These are phyloP conservation scores for Trichosporon sp. DNA, from an alignment of 1,284 basidiomycete species.

Conservation along the genomic window DNA sequence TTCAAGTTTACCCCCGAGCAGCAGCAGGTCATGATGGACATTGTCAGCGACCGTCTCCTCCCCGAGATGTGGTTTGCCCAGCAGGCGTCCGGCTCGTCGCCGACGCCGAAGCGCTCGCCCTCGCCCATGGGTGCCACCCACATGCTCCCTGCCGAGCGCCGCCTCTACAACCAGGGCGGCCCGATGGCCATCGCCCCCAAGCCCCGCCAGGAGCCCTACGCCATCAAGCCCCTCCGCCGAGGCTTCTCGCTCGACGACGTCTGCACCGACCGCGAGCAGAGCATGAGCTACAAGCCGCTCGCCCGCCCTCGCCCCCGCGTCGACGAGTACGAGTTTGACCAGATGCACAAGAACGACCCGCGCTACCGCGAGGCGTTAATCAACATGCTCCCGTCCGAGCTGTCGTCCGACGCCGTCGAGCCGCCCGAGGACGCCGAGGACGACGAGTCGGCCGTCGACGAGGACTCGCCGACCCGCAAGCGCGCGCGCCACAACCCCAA, in stretches of 20 bases:
- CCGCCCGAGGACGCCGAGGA: conserved; percentile 20
- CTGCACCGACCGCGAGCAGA: conserved; percentile 23
- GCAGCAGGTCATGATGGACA: conserved; percentile 22
- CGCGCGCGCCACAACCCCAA: conserved; percentile 16
- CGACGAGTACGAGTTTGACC: conserved; percentile 20
- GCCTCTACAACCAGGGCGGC: conserved; percentile 11
- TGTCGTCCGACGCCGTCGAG: conserved; percentile 22
- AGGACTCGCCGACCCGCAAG: conserved; percentile 25
- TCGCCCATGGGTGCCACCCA: conserved; percentile 6
- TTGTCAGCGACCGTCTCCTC: conserved; percentile 20
- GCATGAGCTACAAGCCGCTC: conserved; percentile 22
- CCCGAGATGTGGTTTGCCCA: conserved; percentile 23
- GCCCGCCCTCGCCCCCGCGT: conserved; percentile 15
- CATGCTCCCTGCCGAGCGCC: conserved; percentile 8
- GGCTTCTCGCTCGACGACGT: conserved; percentile 25
- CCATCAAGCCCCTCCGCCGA: conserved; percentile 20
- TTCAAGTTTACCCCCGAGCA: conserved; percentile 19
- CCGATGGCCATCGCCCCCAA: conserved; percentile 19
- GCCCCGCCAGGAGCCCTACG: conserved; percentile 10
- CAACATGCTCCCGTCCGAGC: conserved; percentile 24
- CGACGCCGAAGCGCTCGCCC: conserved; percentile 14
- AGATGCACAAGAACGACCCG: conserved; percentile 25
- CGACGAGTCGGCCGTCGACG: conserved; percentile 19
- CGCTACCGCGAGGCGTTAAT: conserved; percentile 23
- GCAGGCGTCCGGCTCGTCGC: conserved; percentile 21